Evolutionary conservation across 2,329 filamentous ascomycete species (phyloP).

Genomic region (Sporothrix inflata): DNA sequence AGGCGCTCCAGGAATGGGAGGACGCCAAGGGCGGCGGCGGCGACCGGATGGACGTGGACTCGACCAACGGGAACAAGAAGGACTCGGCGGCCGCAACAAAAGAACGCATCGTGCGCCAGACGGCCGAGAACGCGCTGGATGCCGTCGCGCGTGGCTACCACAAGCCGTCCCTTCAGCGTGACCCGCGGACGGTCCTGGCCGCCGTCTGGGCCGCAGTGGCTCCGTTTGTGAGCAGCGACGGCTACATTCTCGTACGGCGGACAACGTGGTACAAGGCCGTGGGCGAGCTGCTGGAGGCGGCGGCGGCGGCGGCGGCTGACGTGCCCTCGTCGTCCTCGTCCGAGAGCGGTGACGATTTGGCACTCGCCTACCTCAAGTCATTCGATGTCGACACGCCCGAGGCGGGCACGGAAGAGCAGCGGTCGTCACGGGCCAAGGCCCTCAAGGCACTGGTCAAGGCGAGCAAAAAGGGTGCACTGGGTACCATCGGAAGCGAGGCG

Average conservation of each 20-base stretch:
- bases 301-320: constrained; percentile 36
- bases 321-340: constrained; percentile 33
- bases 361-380: constrained; percentile 49
- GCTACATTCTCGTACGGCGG: constrained; percentile 50
- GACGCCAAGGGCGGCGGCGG: constrained; percentile 49
- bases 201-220: constrained; percentile 47
- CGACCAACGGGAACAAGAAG: constrained; percentile 12
- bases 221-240: constrained; percentile 45
- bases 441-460: constrained; percentile 48
- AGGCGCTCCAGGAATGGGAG: constrained; percentile 60
- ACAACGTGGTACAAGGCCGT: constrained; percentile 58
- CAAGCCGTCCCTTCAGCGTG: constrained; percentile 44
- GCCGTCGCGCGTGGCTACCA: constrained; percentile 56
- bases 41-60: constrained; percentile 27
- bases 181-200: constrained; percentile 45
- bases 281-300: constrained; percentile 52
- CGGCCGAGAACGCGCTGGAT: constrained; percentile 55
- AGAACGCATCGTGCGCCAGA: constrained; percentile 49
- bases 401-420: constrained; percentile 56
- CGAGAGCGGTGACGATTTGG: constrained; percentile 35
- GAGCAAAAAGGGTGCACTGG: constrained; percentile 50
- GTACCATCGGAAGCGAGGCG: constrained; percentile 33
- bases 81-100: constrained; percentile 35
- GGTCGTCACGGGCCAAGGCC: constrained; percentile 52
- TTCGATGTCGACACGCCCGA: constrained; percentile 53